Conservation (phyloP, 805 yeast species). For the Blastobotrys mokoenaii region DNA sequence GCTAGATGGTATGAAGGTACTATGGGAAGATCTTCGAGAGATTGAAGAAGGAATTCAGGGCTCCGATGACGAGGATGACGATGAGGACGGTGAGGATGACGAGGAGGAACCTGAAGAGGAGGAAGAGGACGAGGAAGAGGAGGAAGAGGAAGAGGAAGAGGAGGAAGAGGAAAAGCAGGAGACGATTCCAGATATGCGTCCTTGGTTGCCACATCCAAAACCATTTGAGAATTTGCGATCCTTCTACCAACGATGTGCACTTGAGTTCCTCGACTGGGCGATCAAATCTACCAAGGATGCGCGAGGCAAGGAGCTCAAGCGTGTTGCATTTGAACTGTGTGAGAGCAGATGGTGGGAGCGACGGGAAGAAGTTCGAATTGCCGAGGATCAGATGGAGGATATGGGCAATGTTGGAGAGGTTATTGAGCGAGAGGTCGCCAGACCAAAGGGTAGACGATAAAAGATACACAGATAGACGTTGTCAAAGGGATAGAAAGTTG, state of each 20-base stretch:
- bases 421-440: slow-evolving; percentile 49
- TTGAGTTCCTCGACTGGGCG: slow-evolving; percentile 87
- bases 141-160: slow-evolving; percentile 61
- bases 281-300: slow-evolving; percentile 76
- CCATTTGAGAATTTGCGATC: slow-evolving; percentile 79
- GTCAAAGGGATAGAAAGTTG: no score
- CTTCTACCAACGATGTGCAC: slow-evolving; percentile 80
- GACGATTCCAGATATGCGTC: slow-evolving; percentile 81
- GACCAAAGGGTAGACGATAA: slow-evolving; percentile 7
- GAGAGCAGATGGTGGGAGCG: slow-evolving; percentile 99
- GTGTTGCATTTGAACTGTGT: slow-evolving; percentile 80
- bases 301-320: slow-evolving; percentile 83
- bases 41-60: slow-evolving; percentile 38
- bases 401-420: slow-evolving; percentile 86
- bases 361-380: slow-evolving; percentile 80
- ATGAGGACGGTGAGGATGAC: slow-evolving; percentile 66
- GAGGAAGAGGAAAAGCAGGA: slow-evolving; percentile 53
- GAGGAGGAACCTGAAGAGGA: slow-evolving; percentile 49
- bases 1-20: slow-evolving; percentile 77
- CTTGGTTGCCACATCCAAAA: slow-evolving; percentile 97
- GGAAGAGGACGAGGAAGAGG: slow-evolving; percentile 35
- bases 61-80: slow-evolving; percentile 48
- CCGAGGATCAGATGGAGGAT: slow-evolving; percentile 86
- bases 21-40: slow-evolving; percentile 76
- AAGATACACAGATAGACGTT: no score